Conservation (phyloP, 1,284 basidiomycete species). For the Ustilago nuda region DNA sequence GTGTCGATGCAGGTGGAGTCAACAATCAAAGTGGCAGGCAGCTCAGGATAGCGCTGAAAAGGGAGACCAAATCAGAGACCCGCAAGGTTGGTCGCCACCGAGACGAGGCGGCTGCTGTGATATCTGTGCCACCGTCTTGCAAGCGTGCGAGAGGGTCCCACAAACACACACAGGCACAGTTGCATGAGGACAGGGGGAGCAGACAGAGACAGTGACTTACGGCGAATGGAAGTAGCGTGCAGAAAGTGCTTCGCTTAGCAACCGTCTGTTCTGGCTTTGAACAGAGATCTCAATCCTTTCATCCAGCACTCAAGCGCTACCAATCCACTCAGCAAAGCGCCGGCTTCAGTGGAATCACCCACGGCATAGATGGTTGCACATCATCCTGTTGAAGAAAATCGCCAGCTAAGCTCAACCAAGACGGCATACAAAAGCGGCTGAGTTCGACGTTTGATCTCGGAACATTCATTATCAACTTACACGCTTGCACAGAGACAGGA, state of each 20-base stretch:
- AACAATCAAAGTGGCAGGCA: background rate
- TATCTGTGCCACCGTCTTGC: background rate
- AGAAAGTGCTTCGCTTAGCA: constrained; percentile 6
- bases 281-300: background rate
- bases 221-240: constrained; percentile 6
- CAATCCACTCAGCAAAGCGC: background rate
- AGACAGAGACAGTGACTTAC: background rate
- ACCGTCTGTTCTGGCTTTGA: background rate
- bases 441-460: background rate
- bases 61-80: background rate
- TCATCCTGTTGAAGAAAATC: background rate
- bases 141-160: background rate
- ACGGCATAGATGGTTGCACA: background rate
- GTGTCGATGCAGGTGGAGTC: constrained; percentile 6
- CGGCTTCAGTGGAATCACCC: constrained; percentile 2
- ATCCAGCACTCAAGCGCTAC: background rate
- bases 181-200: background rate
- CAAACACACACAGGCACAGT: background rate
- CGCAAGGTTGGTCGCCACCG: background rate
- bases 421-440: background rate
- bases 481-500: background rate
- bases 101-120: background rate
- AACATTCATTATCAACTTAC: constrained; percentile 7
- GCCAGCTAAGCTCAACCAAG: background rate
- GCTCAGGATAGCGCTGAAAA: background rate